phyloP scores from a whole-genome alignment of 2,329 filamentous ascomycete genomes.

The Verticillium dahliae region DNA sequence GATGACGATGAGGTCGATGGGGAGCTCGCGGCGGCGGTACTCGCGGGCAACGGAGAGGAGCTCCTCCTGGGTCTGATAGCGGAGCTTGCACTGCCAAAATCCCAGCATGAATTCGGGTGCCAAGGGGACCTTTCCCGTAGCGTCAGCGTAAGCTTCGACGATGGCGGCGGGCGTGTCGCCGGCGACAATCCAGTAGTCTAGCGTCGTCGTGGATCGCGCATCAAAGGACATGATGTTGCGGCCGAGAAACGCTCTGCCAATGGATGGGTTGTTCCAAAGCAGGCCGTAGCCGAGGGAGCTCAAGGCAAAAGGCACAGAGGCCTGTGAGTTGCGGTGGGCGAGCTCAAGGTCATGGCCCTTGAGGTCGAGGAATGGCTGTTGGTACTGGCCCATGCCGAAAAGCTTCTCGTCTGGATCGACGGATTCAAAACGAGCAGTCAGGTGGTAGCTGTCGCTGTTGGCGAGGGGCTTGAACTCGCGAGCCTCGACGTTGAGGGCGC shows the following conservation, averaged over 20 bases:
- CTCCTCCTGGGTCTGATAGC: constrained; percentile 57
- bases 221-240: constrained; percentile 55
- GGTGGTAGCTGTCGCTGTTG: constrained; percentile 39
- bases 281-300: constrained; percentile 53
- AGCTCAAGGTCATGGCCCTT: constrained; percentile 55
- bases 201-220: constrained; percentile 42
- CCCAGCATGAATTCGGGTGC: constrained; percentile 60
- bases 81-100: constrained; percentile 59
- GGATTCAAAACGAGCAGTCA: constrained; percentile 51
- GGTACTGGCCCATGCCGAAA: constrained; percentile 60
- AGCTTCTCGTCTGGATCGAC: constrained; percentile 46
- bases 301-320: constrained; percentile 52
- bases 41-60: constrained; percentile 49
- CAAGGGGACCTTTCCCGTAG: constrained; percentile 51
- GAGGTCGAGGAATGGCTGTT: constrained; percentile 51
- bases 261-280: constrained; percentile 55
- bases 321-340: constrained; percentile 57
- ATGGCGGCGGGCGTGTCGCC: constrained; percentile 46
- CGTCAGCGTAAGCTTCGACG: constrained; percentile 43
- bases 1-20: constrained; percentile 54
- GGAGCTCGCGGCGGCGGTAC: constrained; percentile 43
- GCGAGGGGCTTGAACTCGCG: constrained; percentile 46
- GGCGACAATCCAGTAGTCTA: constrained; percentile 57
- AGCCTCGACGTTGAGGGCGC: constrained; percentile 45
- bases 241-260: constrained; percentile 52